Evolutionary conservation across 495 filamentous ascomycete species (phyloP), one percentile per base, ranked within the genome.

Genomic region (Podospora fimiseda): DNA sequence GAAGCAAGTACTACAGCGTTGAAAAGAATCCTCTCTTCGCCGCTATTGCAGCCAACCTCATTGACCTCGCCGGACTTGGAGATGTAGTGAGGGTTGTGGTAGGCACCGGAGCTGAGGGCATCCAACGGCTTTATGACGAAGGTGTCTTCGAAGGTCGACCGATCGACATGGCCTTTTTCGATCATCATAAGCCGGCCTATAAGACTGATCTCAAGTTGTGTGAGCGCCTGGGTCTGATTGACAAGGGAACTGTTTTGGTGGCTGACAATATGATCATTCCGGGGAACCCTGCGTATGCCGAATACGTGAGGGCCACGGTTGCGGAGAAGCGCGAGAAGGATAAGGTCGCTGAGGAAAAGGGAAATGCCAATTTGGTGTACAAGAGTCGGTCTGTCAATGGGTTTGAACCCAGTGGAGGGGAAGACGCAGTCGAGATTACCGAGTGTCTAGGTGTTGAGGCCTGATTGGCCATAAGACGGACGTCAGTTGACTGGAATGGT

Each of bases 261-360:
- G 87, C 86, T 0, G 87, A 92, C 61, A 90, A 92, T 65, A 82
- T 89, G 15, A 69, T 89, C 18, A 74, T 77, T 49, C 87, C 86
- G 0, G 87, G 86, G 0, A 89, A 89, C 58, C 86, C 86, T n/a
- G 77, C 77, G 9, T 91, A 90, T 66, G 62, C 86, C 50, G 70
- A 80, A 58, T 88, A 84, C 54, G 84, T 87, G 3, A 65, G 81
- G 20, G 78, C 75, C 50, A 77, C 66, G 37, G 71, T 78, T 1
- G 57, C 70, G 21, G 67, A 81, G 58, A 81, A 84, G 66, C 64
- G 47, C 46, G 64, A 48, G 63, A 70, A 63, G 7, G 60, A 68
- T 30, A 58, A 59, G 27, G 64, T 64, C 14, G 63, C 72, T 23
- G 48, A 58, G 16, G 60, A 71, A 18, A 74, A 71, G 41, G 88